Percentiles rank a stretch among this genome's conserved stretches.
These are phyloP conservation scores for Zygoascus sp. DNA, from an alignment of 1,139 yeast genomes.

Conservation along the genomic window DNA sequence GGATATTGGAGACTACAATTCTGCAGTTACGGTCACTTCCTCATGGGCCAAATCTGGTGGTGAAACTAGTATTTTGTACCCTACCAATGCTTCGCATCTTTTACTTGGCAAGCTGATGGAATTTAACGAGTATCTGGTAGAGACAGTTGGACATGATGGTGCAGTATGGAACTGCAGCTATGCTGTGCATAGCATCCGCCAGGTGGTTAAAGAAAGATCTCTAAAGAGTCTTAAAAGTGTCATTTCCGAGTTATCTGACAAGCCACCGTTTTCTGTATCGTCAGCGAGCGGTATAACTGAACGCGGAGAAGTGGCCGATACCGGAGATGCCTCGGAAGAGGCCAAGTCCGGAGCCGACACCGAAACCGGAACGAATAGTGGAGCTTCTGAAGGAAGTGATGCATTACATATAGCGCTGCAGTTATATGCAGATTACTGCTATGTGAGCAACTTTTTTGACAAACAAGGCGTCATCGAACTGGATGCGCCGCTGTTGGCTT, in stretches of 20 bases:
- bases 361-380: background rate
- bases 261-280: no score
- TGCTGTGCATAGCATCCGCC: background rate
- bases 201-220: background rate
- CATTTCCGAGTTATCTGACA: no score
- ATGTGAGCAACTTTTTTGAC: conserved; percentile 11
- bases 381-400: background rate
- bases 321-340: background rate
- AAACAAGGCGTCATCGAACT: background rate
- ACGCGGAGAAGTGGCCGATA: conserved; percentile 1
- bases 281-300: background rate
- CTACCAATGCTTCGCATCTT: conserved; percentile 1
- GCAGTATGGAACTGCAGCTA: conserved; percentile 1
- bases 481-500: background rate
- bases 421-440: conserved; percentile 12
- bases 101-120: background rate
- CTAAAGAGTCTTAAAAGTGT: background rate
- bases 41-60: conserved; percentile 1
- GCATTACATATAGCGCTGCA: conserved; percentile 4
- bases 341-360: background rate
- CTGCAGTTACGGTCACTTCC: background rate
- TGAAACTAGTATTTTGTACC: background rate
- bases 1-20: background rate
- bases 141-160: conserved; percentile 2
- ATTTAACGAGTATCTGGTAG: background rate